These are phyloP conservation scores for Daldinia sp. DNA, from an alignment of 2,329 filamentous ascomycete species.

Conservation along the genomic window DNA sequence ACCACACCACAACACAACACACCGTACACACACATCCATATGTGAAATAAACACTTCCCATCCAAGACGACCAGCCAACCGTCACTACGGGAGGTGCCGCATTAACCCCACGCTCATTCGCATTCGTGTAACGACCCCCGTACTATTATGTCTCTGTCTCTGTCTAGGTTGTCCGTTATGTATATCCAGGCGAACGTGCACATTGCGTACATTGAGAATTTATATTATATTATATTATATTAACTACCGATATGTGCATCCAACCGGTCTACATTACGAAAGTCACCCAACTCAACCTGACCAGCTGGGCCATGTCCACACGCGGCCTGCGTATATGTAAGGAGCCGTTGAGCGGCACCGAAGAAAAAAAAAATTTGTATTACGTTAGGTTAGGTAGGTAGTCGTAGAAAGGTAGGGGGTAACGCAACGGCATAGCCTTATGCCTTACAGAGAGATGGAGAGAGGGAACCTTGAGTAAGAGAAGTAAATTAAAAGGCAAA, in stretches of 20 bases:
- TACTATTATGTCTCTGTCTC: background rate
- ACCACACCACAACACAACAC: too few species aligned
- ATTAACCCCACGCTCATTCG: constrained; percentile 25
- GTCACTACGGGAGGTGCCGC: constrained; percentile 30
- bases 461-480: too few species aligned
- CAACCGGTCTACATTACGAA: background rate
- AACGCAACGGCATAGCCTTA: too few species aligned
- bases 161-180: too few species aligned
- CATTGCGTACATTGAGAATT: background rate
- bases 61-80: background rate
- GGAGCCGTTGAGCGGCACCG: background rate
- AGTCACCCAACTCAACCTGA: background rate
- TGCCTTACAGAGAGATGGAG: too few species aligned
- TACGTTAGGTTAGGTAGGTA: too few species aligned
- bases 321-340: constrained; percentile 8
- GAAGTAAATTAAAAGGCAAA: too few species aligned
- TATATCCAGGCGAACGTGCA: background rate
- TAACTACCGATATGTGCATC: background rate
- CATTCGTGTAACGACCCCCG: constrained; percentile 19
- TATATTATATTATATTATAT: constrained; percentile 1
- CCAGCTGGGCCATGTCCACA: background rate
- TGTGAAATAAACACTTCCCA: too few species aligned
- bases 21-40: background rate
- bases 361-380: background rate
- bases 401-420: too few species aligned